Evolutionary conservation across 495 filamentous ascomycete species (phyloP), one percentile per base, ranked within the genome.

Genomic region (Tuber indicum): DNA sequence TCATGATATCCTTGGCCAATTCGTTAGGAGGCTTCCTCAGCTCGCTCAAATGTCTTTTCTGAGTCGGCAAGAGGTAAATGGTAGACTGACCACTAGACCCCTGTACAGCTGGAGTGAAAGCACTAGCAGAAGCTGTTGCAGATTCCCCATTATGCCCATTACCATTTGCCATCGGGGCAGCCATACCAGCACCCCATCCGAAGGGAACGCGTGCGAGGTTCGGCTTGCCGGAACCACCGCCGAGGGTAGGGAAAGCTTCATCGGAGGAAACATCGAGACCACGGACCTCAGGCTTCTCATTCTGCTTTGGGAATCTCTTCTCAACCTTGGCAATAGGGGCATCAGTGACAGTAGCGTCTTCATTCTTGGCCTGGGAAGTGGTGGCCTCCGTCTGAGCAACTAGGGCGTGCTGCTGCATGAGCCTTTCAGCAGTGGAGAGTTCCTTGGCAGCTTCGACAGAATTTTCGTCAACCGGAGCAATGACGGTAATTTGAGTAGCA

Each of bases 211-310:
- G 84, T 5, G 76, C 72, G 45, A 86, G 79, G 26, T 42, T 78
- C 84, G 89, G 86, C 79, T 90, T 85, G 78, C 87, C 91, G 46
- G 91, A 87, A 17, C 89, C 89, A 72, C 91, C 90, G 72, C 93
- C 96, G 71, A 99, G 88, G 49, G 93, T 90, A 32, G 96, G 96
- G 86, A 99, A 99, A 62, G 91, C 86, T 84, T 97, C 95, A 82
- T 94, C 92, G 6, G 94, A 97, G 78, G 91, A 87, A 12, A 93
- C 92, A 84, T 98, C 92, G 70, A 97, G 86, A 41, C 84, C 83
- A 69, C 83, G 17, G 86, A 77, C 71, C 58, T 36, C 32, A 66
- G 58, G 14, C 58, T 36, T 16, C 58, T 88, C 86, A 74, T 86
- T 86, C 14, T 85, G 77, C 70, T 86, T 87, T 47, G 42, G 72